Evolutionary conservation across 1,284 basidiomycete species (phyloP).

Genomic region (Pterulicium gracile): DNA sequence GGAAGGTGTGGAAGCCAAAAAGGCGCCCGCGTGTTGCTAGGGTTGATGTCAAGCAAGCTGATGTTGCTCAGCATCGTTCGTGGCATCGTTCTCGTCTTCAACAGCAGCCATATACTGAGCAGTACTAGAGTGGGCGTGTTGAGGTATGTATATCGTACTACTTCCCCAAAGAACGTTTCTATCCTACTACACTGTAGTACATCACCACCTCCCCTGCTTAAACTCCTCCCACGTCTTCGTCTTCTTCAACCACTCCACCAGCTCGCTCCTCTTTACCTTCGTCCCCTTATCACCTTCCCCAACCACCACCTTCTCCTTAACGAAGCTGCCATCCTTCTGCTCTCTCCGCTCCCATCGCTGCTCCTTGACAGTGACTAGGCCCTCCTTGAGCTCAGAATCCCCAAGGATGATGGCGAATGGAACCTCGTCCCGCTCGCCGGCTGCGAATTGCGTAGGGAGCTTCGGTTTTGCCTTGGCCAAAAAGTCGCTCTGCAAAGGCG

Average conservation of each 20-base stretch:
- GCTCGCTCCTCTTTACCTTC: slow-evolving; percentile 55
- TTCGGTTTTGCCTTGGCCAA: slow-evolving; percentile 92
- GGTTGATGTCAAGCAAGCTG: too few relatives aligned
- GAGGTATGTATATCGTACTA: too few relatives aligned
- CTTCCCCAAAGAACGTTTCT: too few relatives aligned
- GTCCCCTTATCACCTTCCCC: slow-evolving; percentile 56
- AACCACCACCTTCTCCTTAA: slow-evolving; percentile 49
- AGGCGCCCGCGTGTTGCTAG: too few relatives aligned
- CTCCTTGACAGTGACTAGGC: slow-evolving; percentile 86
- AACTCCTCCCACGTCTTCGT: slow-evolving; percentile 1
- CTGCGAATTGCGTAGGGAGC: slow-evolving; percentile 76
- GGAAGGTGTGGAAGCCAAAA: too few relatives aligned
- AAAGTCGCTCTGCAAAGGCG: slow-evolving; percentile 63
- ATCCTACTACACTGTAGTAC: too few relatives aligned
- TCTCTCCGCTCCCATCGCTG: slow-evolving; percentile 77
- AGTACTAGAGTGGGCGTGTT: too few relatives aligned
- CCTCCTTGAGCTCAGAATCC: slow-evolving; percentile 74
- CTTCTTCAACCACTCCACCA: slow-evolving; percentile 59
- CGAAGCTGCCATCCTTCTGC: slow-evolving; percentile 23
- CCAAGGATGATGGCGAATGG: slow-evolving; percentile 91
- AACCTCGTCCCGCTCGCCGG: slow-evolving; percentile 86
- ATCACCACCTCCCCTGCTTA: too few relatives aligned
- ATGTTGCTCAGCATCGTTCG: too few relatives aligned
- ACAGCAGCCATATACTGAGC: too few relatives aligned
- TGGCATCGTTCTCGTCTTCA: too few relatives aligned